Evolutionary conservation across 768 basidiomycete species (phyloP).

Genomic region (Phlebiopsis flavidoalba): DNA sequence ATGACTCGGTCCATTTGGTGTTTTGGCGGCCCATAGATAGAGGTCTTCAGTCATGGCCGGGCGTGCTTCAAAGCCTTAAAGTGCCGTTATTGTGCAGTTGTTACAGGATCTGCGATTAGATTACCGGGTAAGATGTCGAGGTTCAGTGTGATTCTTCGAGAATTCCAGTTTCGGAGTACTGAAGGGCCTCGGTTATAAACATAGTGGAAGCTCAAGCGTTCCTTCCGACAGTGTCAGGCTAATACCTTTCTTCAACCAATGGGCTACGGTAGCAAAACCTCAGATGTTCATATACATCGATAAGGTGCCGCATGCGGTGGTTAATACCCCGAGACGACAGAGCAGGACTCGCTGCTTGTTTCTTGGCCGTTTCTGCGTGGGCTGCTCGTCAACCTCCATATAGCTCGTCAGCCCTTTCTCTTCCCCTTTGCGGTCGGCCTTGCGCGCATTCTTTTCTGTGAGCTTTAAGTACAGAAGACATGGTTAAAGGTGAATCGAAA

Average conservation of each 20-base stretch:
- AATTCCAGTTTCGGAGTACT: slow-evolving; percentile 97
- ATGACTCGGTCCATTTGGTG: slow-evolving; percentile 96
- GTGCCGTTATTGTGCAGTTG: slow-evolving; percentile 94
- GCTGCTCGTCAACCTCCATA: slow-evolving; percentile 49
- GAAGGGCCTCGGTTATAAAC: too few species aligned
- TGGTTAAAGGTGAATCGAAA: slow-evolving; percentile 23
- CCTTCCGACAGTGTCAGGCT: too few species aligned
- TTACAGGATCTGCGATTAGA: slow-evolving; percentile 93
- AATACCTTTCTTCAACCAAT: slow-evolving; percentile 97
- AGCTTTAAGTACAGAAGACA: slow-evolving; percentile 63
- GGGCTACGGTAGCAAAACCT: slow-evolving; percentile 84
- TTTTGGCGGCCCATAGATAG: slow-evolving; percentile 94
- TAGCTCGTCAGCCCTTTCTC: slow-evolving; percentile 62
- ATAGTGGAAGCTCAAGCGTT: too few species aligned
- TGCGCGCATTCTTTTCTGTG: slow-evolving; percentile 54
- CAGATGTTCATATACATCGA: slow-evolving; percentile 95
- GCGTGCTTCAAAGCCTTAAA: slow-evolving; percentile 97
- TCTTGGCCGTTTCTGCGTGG: slow-evolving; percentile 50
- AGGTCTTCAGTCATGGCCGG: slow-evolving; percentile 94
- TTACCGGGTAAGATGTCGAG: slow-evolving; percentile 96
- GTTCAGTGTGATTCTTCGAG: slow-evolving; percentile 88
- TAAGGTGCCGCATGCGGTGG: slow-evolving; percentile 94
- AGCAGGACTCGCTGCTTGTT: slow-evolving; percentile 96
- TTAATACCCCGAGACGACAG: slow-evolving; percentile 93
- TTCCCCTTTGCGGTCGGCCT: slow-evolving; percentile 42